Evolutionary conservation across 805 yeast species (phyloP).

Genomic region (Candida railenensis): DNA sequence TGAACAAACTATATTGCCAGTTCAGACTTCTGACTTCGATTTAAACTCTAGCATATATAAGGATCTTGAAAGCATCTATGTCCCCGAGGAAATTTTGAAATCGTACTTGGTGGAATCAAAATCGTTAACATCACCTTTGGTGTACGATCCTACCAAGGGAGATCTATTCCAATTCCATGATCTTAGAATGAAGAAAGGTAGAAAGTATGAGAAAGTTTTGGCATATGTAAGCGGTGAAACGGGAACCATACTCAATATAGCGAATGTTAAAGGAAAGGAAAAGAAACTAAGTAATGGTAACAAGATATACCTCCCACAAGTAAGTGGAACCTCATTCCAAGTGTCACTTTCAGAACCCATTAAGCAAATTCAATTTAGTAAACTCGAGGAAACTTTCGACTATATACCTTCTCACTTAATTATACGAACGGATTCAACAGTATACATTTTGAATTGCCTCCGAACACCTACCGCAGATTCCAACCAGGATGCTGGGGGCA

Average conservation of each 20-base stretch:
- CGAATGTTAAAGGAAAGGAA: conserved; percentile 12
- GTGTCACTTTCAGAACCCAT: conserved; percentile 34
- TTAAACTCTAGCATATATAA: conserved; percentile 13
- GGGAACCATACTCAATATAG: conserved; percentile 27
- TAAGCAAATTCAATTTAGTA: conserved; percentile 36
- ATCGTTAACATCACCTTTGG: conserved; percentile 19
- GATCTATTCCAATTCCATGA: conserved; percentile 18
- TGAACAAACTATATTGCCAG: background rate
- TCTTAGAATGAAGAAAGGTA: conserved; percentile 9
- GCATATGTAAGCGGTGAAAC: conserved; percentile 31
- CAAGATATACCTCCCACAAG: conserved; percentile 9
- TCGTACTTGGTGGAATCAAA: conserved; percentile 23
- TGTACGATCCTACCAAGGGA: conserved; percentile 38
- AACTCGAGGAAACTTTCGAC: conserved; percentile 16
- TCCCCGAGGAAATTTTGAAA: conserved; percentile 22
- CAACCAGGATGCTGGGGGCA: background rate
- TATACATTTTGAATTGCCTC: conserved; percentile 31
- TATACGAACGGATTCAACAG: conserved; percentile 35
- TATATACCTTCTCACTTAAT: conserved; percentile 26
- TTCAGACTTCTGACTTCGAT: conserved; percentile 5
- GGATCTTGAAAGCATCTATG: conserved; percentile 14
- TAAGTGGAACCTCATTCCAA: conserved; percentile 13
- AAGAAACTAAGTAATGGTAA: conserved; percentile 1
- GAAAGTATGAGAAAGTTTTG: conserved; percentile 11
- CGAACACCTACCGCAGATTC: conserved; percentile 2